phyloP scores from a whole-genome alignment of 345 rosid genomes.

The Pugionium dolabratum region DNA sequence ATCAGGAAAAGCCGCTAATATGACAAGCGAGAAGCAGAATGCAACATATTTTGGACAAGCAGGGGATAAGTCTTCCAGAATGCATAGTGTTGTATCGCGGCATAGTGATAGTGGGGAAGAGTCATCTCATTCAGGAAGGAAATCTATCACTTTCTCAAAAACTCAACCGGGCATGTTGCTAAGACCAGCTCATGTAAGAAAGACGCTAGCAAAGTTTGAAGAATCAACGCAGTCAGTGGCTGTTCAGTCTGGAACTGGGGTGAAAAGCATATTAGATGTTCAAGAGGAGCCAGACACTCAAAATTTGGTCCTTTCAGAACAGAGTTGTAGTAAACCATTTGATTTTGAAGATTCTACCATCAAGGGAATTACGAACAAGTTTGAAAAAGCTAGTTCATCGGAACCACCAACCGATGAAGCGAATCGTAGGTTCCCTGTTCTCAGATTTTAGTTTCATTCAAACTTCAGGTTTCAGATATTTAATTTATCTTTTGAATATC shows the following conservation, averaged over 20 bases:
- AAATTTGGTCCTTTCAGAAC: conserved; percentile 39
- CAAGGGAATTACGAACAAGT: conserved; percentile 45
- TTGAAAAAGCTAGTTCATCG: conserved; percentile 47
- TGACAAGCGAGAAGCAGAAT: conserved; percentile 45
- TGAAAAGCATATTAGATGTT: conserved; percentile 35
- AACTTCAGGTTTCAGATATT: conserved; percentile 2
- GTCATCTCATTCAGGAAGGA: conserved; percentile 47
- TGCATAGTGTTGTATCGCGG: conserved; percentile 42
- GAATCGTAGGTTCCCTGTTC: conserved; percentile 52
- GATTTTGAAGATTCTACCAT: conserved; percentile 46
- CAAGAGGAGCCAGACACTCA: conserved; percentile 38
- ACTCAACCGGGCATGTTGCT: conserved; percentile 88
- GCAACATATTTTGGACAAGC: conserved; percentile 44
- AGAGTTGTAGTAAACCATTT: conserved; percentile 42
- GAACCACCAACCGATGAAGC: conserved; percentile 47
- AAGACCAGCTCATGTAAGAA: conserved; percentile 75
- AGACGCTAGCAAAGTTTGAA: conserved; percentile 56
- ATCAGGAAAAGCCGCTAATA: conserved; percentile 17
- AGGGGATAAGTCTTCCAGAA: conserved; percentile 43
- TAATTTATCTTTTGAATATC: background rate
- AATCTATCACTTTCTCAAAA: conserved; percentile 70
- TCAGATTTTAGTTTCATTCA: conserved; percentile 5
- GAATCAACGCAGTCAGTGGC: conserved; percentile 47
- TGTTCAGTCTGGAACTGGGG: conserved; percentile 46
- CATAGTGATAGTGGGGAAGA: conserved; percentile 58